Percentiles rank a stretch among this genome's conserved stretches.
These are phyloP conservation scores for Lithohypha guttulata DNA, from an alignment of 2,329 filamentous ascomycete species.

Conservation along the genomic window DNA sequence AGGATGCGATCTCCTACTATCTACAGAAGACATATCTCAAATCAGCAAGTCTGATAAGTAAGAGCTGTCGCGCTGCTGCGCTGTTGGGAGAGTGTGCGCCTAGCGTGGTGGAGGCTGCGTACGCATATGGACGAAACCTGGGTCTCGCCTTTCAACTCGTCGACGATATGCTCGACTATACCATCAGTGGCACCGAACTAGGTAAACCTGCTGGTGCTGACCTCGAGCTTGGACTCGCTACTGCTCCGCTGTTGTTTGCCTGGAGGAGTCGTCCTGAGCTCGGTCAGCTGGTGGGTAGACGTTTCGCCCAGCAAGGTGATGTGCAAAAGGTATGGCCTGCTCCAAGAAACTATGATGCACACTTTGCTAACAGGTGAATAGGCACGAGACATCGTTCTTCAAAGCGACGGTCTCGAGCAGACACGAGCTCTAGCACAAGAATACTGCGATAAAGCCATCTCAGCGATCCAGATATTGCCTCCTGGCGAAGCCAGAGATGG, in stretches of 20 bases:
- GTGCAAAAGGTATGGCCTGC: conserved; percentile 56
- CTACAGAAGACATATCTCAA: conserved; percentile 98
- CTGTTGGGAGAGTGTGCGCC: conserved; percentile 67
- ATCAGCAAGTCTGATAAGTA: conserved; percentile 88
- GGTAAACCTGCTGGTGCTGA: conserved; percentile 94
- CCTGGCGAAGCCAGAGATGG: conserved; percentile 92
- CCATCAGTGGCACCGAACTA: conserved; percentile 68
- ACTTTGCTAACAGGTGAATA: conserved; percentile 30
- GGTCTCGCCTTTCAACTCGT: conserved; percentile 94
- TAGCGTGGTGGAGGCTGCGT: conserved; percentile 79
- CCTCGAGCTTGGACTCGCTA: conserved; percentile 83
- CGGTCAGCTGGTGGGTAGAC: conserved; percentile 79
- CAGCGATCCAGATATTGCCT: conserved; percentile 73
- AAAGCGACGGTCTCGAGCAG: conserved; percentile 81
- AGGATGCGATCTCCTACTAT: conserved; percentile 86
- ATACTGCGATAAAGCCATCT: conserved; percentile 78
- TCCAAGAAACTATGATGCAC: conserved; percentile 4
- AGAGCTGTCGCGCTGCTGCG: conserved; percentile 83
- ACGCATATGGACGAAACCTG: conserved; percentile 83
- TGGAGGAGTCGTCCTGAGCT: conserved; percentile 84
- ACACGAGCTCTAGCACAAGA: conserved; percentile 82
- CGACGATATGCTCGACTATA: conserved; percentile 97
- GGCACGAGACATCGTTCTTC: conserved; percentile 75
- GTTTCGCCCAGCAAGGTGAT: conserved; percentile 76
- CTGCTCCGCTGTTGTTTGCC: conserved; percentile 85